These are phyloP conservation scores for Aspergillus eucalypticola DNA, from an alignment of 2,329 filamentous ascomycete species.

Conservation along the genomic window DNA sequence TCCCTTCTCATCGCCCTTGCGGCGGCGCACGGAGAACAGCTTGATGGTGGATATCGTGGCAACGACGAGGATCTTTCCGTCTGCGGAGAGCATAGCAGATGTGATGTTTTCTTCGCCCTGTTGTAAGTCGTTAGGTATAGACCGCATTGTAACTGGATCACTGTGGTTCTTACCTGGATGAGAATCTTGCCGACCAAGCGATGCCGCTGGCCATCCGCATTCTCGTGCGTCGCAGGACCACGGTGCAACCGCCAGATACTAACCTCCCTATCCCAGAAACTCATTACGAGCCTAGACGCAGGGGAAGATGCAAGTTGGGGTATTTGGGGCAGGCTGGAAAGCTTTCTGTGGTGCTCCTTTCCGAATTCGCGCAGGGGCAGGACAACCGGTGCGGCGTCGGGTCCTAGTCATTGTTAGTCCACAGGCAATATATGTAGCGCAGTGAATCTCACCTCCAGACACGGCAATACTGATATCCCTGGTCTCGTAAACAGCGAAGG, in stretches of 20 bases:
- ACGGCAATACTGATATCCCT: constrained; percentile 81
- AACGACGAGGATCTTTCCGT: constrained; percentile 73
- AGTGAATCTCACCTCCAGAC: constrained; percentile 70
- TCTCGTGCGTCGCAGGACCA: constrained; percentile 51
- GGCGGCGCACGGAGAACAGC: constrained; percentile 67
- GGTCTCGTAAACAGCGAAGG: constrained; percentile 86
- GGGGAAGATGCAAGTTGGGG: constrained; percentile 72
- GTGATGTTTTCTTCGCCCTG: constrained; percentile 79
- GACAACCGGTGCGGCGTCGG: constrained; percentile 80
- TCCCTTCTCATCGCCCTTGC: constrained; percentile 54
- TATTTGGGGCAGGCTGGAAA: constrained; percentile 81
- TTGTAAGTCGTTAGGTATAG: constrained; percentile 13
- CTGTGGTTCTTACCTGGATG: constrained; percentile 40
- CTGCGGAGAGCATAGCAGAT: constrained; percentile 68
- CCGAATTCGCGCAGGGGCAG: constrained; percentile 76
- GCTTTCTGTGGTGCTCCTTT: constrained; percentile 75
- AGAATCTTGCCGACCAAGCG: constrained; percentile 67
- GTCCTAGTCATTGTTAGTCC: constrained; percentile 55
- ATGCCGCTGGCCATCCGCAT: constrained; percentile 39
- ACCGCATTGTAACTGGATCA: no score
- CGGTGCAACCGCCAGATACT: constrained; percentile 71
- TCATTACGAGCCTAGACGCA: constrained; percentile 72
- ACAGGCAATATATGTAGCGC: neutral
- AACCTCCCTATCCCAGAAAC: constrained; percentile 90
- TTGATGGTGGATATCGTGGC: constrained; percentile 75